These are phyloP conservation scores for Calonectria leucothoes DNA, from an alignment of 2,329 filamentous ascomycete genomes.

Conservation along the genomic window DNA sequence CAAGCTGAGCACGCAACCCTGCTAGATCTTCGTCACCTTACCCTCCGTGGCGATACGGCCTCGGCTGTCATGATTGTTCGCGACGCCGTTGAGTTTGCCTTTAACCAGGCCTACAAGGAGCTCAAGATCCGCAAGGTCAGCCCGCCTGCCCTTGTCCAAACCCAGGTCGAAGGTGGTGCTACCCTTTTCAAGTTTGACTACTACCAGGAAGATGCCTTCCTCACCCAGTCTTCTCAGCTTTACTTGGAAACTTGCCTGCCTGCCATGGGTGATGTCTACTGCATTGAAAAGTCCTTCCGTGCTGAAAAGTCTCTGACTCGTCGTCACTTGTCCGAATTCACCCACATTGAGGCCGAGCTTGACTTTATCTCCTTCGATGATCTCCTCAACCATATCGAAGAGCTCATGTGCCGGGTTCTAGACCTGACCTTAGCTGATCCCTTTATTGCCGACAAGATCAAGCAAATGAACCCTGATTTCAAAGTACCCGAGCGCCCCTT, in stretches of 20 bases:
- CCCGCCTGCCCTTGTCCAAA: conserved; percentile 92
- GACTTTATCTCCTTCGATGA: conserved; percentile 96
- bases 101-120: conserved; percentile 83
- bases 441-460: conserved; percentile 77
- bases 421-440: conserved; percentile 81
- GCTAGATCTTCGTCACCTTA: conserved; percentile 85
- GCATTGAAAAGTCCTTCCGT: conserved; percentile 98
- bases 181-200: conserved; percentile 92
- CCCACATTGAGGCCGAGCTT: conserved; percentile 94
- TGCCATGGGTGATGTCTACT: conserved; percentile 94
- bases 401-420: conserved; percentile 87
- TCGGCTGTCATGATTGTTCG: conserved; percentile 91
- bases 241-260: conserved; percentile 97
- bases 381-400: conserved; percentile 87
- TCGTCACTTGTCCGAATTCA: conserved; percentile 95
- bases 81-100: conserved; percentile 82
- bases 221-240: conserved; percentile 96
- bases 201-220: conserved; percentile 90
- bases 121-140: conserved; percentile 83
- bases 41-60: conserved; percentile 84
- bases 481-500: conserved; percentile 85
- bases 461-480: conserved; percentile 93
- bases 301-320: conserved; percentile 96
- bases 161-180: conserved; percentile 91
- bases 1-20: conserved; percentile 69